Conservation (phyloP, 2,329 filamentous ascomycete species). For the Clonostachys solani region DNA sequence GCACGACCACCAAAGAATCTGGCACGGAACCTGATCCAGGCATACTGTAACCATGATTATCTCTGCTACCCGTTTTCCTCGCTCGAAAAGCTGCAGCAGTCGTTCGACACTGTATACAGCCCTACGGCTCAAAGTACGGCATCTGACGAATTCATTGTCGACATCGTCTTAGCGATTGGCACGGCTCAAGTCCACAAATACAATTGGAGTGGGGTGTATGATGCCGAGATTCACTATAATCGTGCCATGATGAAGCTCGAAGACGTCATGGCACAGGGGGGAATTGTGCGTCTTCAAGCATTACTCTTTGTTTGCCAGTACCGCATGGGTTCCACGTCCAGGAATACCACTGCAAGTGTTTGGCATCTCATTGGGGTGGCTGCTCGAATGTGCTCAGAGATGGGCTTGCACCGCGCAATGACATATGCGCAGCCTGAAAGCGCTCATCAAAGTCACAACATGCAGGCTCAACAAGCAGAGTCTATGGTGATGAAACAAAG, state of each 20-base stretch:
- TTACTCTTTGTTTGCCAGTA: constrained; percentile 37
- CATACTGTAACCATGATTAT: constrained; percentile 35
- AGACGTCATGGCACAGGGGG: constrained; percentile 26
- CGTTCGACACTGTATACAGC: constrained; percentile 21
- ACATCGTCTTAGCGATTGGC: constrained; percentile 37
- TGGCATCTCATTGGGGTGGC: constrained; percentile 39
- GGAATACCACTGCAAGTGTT: constrained; percentile 29
- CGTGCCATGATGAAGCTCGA: constrained; percentile 28
- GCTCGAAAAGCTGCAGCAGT: constrained; percentile 16
- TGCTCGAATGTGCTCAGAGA: constrained; percentile 30
- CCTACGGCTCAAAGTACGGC: constrained; percentile 5
- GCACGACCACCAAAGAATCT: constrained; percentile 24
- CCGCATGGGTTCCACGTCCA: constrained; percentile 30
- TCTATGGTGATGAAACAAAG: constrained; percentile 26
- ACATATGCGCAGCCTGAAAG: constrained; percentile 16
- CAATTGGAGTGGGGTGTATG: constrained; percentile 34
- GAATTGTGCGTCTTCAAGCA: constrained; percentile 30
- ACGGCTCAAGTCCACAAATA: constrained; percentile 36
- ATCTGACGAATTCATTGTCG: constrained; percentile 25
- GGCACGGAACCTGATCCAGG: constrained; percentile 27
- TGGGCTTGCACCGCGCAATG: constrained; percentile 32
- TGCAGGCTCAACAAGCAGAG: constrained; percentile 2
- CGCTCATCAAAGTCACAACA: not conserved
- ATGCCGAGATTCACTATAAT: constrained; percentile 33
- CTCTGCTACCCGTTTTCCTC: constrained; percentile 35